Evolutionary conservation across 768 basidiomycete species (phyloP), one percentile per base, ranked within the genome.

Genomic region (Naganishia randhawae): DNA sequence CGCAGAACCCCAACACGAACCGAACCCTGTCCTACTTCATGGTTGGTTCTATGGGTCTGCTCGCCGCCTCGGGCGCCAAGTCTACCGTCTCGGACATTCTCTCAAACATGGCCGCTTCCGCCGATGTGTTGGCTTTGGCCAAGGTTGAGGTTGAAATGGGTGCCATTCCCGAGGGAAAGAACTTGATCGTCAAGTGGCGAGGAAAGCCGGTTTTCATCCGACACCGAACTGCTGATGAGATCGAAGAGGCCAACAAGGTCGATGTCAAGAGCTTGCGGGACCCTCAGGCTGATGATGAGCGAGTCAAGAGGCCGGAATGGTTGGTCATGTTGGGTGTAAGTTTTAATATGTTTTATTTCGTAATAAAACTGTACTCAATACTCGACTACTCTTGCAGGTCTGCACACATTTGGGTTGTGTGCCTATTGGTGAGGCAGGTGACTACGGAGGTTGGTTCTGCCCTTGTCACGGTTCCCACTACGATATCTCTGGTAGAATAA

Each of bases 201-300:
- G 96, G 96, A 81, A 99, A 99, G 85, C 96, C 96, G 72, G 96
- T 99, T 65, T 98, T 98, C 85, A 92, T 99, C 80, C 87, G 96
- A 73, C 96, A 99, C 84, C 87, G 96, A 76, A 99, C 96, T 16
- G 76, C 84, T 66, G 85, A 84, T 66, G 96, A 99, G 84, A 90
- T 99, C 74, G 86, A 91, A 71, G 96, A 99, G 83, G 96, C 96
- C 61, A 88, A 90, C 81, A 75, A 80, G 42, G 82, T 85, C 67
- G 87, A 95, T 81, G 88, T 93, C 88, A 91, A 93, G 84, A 70
- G 82, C 32, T 84, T 99, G 69, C 85, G 96, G 69, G 96, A 99
- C 77, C 96, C 96, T 65, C 86, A 99, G 84, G 81, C 85, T 55
- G 96, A 99, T 78, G 89, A 92, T 75, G 86, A 84, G 53, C 86